These are phyloP conservation scores for Lentinus tigrinus DNA, from an alignment of 768 basidiomycete species.

Conservation along the genomic window DNA sequence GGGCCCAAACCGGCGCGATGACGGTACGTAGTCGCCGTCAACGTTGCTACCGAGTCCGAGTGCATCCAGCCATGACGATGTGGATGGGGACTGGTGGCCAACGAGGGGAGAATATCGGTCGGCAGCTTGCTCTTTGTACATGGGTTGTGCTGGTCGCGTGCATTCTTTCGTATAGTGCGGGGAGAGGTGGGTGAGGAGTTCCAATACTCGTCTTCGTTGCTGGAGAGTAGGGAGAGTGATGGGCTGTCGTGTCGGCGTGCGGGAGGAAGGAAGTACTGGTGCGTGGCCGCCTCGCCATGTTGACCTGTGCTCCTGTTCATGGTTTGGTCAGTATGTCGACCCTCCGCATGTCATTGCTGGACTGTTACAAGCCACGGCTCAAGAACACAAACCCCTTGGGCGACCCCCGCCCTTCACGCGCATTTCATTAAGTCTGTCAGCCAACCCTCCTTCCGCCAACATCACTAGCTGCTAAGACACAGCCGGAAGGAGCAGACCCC, in stretches of 20 bases:
- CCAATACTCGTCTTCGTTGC: conserved; percentile 83
- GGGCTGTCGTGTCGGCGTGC: conserved; percentile 48
- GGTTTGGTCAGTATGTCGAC: not conserved
- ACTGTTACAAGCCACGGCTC: not conserved
- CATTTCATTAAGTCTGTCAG: too few relatives aligned
- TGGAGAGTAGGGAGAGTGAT: conserved; percentile 76
- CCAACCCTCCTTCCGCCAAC: too few relatives aligned
- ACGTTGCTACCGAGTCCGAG: conserved; percentile 52
- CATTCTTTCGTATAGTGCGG: conserved; percentile 94
- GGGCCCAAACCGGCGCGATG: conserved; percentile 34
- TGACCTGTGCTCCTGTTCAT: conserved; percentile 28
- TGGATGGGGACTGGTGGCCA: conserved; percentile 65
- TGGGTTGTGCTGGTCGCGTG: conserved; percentile 77
- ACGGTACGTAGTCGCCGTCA: conserved; percentile 37
- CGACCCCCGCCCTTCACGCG: too few relatives aligned
- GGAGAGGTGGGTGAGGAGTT: conserved; percentile 82
- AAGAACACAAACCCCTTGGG: too few relatives aligned
- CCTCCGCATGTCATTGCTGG: too few relatives aligned
- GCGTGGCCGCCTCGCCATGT: conserved; percentile 57
- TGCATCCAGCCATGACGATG: conserved; percentile 59
- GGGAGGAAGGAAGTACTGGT: conserved; percentile 46
- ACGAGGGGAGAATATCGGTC: conserved; percentile 85
- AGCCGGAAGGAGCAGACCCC: too few relatives aligned
- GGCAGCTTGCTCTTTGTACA: conserved; percentile 80
- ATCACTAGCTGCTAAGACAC: too few relatives aligned